Conservation (phyloP, 2,329 filamentous ascomycete genomes). For the Alternaria gansuensis region DNA sequence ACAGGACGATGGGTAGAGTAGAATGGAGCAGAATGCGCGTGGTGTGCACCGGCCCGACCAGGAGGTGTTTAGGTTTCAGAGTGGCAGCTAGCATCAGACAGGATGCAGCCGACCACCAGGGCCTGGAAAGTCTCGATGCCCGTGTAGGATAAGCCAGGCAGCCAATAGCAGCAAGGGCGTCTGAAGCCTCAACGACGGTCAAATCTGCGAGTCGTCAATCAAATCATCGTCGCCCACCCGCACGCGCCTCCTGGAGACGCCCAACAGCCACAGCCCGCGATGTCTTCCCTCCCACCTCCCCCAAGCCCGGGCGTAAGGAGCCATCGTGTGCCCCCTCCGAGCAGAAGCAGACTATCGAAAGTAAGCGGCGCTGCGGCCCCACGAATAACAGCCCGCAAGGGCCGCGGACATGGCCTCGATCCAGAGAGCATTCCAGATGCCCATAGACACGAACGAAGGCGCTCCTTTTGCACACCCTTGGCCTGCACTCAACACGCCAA, state of each 20-base stretch:
- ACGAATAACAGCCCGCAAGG: constrained; percentile 10
- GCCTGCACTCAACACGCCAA: constrained; percentile 5
- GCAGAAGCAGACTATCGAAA: constrained; percentile 22
- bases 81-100: constrained; percentile 24
- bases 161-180: not conserved
- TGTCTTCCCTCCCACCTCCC: not conserved
- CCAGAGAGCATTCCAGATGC: constrained; percentile 7
- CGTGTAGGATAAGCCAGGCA: constrained; percentile 11
- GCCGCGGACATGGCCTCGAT: constrained; percentile 14
- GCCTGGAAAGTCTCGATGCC: constrained; percentile 10
- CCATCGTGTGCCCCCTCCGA: constrained; percentile 14
- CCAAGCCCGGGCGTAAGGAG: constrained; percentile 4
- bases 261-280: not conserved
- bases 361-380: constrained; percentile 14
- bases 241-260: constrained; percentile 5
- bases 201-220: constrained; percentile 8
- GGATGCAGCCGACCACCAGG: constrained; percentile 16
- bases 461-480: not conserved
- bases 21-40: not conserved
- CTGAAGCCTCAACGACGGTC: not conserved
- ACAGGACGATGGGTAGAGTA: constrained; percentile 12
- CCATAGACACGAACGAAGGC: constrained; percentile 7
- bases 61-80: constrained; percentile 33
- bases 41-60: constrained; percentile 16
- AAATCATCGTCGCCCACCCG: constrained; percentile 11